A percentile compares a stretch with the other conserved stretches of the same genome.
These are phyloP conservation scores for Mortierella sp. DNA, from an alignment of 371 early-diverging fungal genomes.

Conservation along the genomic window DNA sequence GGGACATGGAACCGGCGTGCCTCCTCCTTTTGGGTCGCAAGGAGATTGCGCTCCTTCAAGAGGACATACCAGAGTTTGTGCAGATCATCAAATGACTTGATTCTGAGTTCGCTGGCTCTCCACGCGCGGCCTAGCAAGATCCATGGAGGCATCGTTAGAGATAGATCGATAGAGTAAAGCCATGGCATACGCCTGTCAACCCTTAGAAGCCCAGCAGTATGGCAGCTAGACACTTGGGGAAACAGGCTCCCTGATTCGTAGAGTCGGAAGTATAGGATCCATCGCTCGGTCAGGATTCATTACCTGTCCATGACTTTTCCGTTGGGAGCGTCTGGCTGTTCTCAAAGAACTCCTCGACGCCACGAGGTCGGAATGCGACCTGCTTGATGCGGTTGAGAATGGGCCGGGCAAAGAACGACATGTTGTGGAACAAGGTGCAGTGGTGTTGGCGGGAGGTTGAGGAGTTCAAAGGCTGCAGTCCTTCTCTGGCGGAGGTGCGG, in stretches of 20 bases:
- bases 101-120: constrained; percentile 89
- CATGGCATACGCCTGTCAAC: too few relatives aligned
- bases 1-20: constrained; percentile 75
- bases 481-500: too few relatives aligned
- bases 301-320: constrained; percentile 73
- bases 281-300: too few relatives aligned
- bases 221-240: too few relatives aligned
- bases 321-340: constrained; percentile 73
- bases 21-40: constrained; percentile 90
- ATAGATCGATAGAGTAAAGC: too few relatives aligned
- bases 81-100: constrained; percentile 95
- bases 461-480: too few relatives aligned
- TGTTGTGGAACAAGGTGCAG: too few relatives aligned
- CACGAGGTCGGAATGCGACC: constrained; percentile 56
- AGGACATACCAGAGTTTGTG: constrained; percentile 96
- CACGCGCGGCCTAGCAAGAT: constrained; percentile 92
- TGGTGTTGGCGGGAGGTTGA: too few relatives aligned
- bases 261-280: too few relatives aligned
- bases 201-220: neutral
- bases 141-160: too few relatives aligned
- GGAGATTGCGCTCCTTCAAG: constrained; percentile 93
- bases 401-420: constrained; percentile 50
- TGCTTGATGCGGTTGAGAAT: constrained; percentile 52
- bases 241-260: too few relatives aligned
- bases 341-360: constrained; percentile 94